phyloP scores from a whole-genome alignment of 176 grass and related monocot species.

The Tillandsia leiboldiana region DNA sequence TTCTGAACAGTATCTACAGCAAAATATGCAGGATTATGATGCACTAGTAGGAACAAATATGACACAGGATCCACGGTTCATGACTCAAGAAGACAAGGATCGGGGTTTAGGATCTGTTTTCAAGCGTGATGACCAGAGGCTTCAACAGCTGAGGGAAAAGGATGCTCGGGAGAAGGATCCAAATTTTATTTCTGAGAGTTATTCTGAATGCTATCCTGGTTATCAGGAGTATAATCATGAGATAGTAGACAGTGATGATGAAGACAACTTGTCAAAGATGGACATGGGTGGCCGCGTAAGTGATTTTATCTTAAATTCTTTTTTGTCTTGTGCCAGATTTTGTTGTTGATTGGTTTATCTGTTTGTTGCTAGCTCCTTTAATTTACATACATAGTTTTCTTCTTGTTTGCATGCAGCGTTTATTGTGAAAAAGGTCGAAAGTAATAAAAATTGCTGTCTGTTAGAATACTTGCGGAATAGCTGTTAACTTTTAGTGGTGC shows the following conservation, averaged over 20 bases:
- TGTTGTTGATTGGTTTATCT: too few relatives aligned
- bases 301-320: constrained; percentile 4
- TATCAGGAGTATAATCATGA: constrained; percentile 88
- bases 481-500: too few relatives aligned
- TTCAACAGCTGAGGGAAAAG: constrained; percentile 80
- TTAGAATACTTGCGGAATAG: too few relatives aligned
- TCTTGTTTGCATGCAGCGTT: too few relatives aligned
- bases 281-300: constrained; percentile 98
- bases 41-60: constrained; percentile 38
- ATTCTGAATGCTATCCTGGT: constrained; percentile 97
- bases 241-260: constrained; percentile 76
- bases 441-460: too few relatives aligned
- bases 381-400: too few relatives aligned
- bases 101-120: constrained; percentile 90
- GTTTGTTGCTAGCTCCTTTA: too few relatives aligned
- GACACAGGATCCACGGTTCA: constrained; percentile 52
- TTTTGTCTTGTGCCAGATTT: background rate
- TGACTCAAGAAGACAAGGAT: constrained; percentile 59
- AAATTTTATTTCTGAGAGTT: constrained; percentile 98
- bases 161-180: constrained; percentile 85
- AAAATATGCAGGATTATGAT: constrained; percentile 54
- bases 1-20: constrained; percentile 69
- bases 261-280: constrained; percentile 96
- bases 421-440: too few relatives aligned
- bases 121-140: constrained; percentile 82